These are phyloP conservation scores for Leptographium procerum DNA, from an alignment of 2,329 filamentous ascomycete genomes.

Conservation along the genomic window DNA sequence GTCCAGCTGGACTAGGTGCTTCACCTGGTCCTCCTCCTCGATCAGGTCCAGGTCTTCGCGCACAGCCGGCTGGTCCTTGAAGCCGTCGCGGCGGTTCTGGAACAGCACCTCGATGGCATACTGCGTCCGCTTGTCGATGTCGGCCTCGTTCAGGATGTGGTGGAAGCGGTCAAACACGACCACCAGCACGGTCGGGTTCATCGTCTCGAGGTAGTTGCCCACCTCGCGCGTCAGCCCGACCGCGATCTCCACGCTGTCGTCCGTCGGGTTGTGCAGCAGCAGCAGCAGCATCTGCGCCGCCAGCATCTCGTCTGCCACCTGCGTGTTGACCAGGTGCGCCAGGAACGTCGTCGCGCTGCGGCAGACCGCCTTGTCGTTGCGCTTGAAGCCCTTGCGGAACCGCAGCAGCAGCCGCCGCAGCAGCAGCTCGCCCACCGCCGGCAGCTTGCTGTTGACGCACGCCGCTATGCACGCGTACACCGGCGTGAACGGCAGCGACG, in stretches of 20 bases:
- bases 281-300: constrained; percentile 85
- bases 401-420: constrained; percentile 77
- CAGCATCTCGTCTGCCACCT: constrained; percentile 88
- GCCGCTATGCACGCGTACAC: constrained; percentile 94
- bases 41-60: constrained; percentile 90
- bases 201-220: constrained; percentile 87
- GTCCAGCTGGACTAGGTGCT: constrained; percentile 72
- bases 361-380: constrained; percentile 95
- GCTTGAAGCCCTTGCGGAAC: constrained; percentile 89
- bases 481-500: constrained; percentile 88
- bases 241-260: constrained; percentile 95
- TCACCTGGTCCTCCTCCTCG: constrained; percentile 97
- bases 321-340: constrained; percentile 89
- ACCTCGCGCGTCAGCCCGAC: constrained; percentile 89
- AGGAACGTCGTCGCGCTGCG: constrained; percentile 88
- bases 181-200: constrained; percentile 78
- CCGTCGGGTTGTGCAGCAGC: constrained; percentile 89
- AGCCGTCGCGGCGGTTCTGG: constrained; percentile 89
- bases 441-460: constrained; percentile 95
- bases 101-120: constrained; percentile 99
- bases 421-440: constrained; percentile 84
- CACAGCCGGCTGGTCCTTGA: constrained; percentile 85
- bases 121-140: constrained; percentile 96
- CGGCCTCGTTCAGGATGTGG: constrained; percentile 88
- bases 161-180: constrained; percentile 94